Conservation (phyloP, 2,329 filamentous ascomycete genomes). For the Cercospora citrullina region DNA sequence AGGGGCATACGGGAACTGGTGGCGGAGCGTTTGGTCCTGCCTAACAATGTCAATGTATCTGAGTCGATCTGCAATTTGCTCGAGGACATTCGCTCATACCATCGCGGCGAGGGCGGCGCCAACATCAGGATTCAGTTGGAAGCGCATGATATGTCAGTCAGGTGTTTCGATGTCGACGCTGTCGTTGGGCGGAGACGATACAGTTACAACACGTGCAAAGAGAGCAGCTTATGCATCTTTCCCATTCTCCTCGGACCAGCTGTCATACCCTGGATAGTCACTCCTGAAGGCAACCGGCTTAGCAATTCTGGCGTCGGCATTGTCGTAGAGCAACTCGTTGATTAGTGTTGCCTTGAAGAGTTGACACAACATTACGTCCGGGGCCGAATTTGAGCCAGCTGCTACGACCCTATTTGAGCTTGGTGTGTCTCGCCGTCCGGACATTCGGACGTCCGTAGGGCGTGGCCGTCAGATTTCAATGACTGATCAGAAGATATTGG, state of each 20-base stretch:
- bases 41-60: background rate
- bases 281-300: background rate
- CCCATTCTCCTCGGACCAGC: background rate
- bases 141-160: background rate
- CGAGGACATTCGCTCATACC: background rate
- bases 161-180: background rate
- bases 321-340: background rate
- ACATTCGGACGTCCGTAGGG: background rate
- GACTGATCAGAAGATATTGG: no score
- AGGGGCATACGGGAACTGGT: background rate
- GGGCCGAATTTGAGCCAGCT: background rate
- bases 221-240: background rate
- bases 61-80: background rate
- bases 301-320: background rate
- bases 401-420: background rate
- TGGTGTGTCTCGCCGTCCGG: background rate
- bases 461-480: no score
- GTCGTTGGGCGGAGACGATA: background rate
- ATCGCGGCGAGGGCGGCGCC: background rate
- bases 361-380: background rate
- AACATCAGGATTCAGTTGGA: background rate
- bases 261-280: background rate
- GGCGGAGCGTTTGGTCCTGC: background rate
- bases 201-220: background rate
- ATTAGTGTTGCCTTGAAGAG: background rate